Base-by-base conservation (phyloP, 257 asterid genomes). In the Echium plantagineum region DNA sequence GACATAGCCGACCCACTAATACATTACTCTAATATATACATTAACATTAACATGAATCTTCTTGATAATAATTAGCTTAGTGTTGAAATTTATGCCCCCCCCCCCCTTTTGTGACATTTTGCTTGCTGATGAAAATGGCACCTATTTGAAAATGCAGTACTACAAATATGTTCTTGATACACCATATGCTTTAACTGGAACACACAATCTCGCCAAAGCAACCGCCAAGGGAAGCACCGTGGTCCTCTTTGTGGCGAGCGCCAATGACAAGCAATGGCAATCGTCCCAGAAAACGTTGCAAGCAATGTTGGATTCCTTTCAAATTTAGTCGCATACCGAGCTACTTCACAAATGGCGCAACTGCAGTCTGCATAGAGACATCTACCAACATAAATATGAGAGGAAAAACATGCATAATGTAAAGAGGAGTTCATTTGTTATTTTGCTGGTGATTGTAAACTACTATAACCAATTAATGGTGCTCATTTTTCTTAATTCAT, bases 181-280 rank as follows among this genome's bases (percentile, higher is more conserved):
- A 18, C 97, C 98, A 35, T 91, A 71, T 24, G 98, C 98, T 15
- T 86, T 84, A 46, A 88, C 97, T 1, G 98, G 98, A 73, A 63
- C 95, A 5, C 98, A 91, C 79, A 88, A 88, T 71, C 84, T 91
- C 32, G 98, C 97, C 0, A 91, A 88, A 77, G 97, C 94, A 21
- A 88, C 97, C 16, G 98, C 97, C 0, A 91, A 84, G 74, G 98
- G 98, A 24, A 88, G 64, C 84, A 88, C 95, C 0, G 95, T 91
- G 26, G 63, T 91, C 60, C 88, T 91, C 55, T 88, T 84, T 42
- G 98, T 91, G 61, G 98, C 81, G 71, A 91, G 98, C 57, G 98
- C 96, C 63, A 84, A 47, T 57, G 98, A 91, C 61, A 91, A 78
- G 60, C 96, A 91, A 74, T 88, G 98, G 97, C 87, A 66, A 6